Evolutionary conservation across 208 protist species (phyloP), one percentile per base, ranked within the genome.

Genomic region (Wallacemonas sp.): DNA sequence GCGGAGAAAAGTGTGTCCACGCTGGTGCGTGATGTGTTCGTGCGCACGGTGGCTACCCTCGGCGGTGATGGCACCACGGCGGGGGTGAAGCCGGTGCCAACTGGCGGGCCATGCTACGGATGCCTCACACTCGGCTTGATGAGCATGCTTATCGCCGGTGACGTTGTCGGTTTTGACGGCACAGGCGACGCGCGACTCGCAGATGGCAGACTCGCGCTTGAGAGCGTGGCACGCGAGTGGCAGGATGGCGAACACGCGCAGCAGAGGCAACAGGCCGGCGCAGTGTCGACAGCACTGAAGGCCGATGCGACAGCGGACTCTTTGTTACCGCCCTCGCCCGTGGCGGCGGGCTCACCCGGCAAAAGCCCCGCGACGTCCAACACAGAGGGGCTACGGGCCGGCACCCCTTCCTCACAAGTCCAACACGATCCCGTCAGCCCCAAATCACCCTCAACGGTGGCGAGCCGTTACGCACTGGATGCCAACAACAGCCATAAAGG

Each of bases 21-120:
- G 26, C 79, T 91, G 58, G 79, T 89, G 2, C 67, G 76, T 27
- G 45, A 72, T 15, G 56, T 95, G 19, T 94, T 78, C 55, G 59
- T 79, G 26, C 68, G 67, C 47, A 56, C 84, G 19, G 49, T 78
- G 19, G 53, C 59, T 22, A 3, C 17, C 5, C 30, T 58, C 4
- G 14, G 15, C 17, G 30, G 5, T 5, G 38, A 1, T n/a, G 54
- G 15, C 6, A 45, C 65, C n/a, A 39, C 65, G 19, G 9, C 42
- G 38, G 42, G n/a, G n/a, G n/a, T n/a, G n/a, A n/a, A 53, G 14
- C 5, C 39, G 27, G 42, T 9, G 5, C 19, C 19, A 9, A 8
- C 36, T 14, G 11, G 1, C 11, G 19, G 34, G 26, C 22, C 31
- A 11, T 9, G 6, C 15, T 19, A 21, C 15, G 51, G 51, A 2